A percentile compares a stretch with the other conserved stretches of the same genome.
These are phyloP conservation scores for Tuctoria greenei DNA, from an alignment of 176 grass and related monocot species.

Conservation along the genomic window DNA sequence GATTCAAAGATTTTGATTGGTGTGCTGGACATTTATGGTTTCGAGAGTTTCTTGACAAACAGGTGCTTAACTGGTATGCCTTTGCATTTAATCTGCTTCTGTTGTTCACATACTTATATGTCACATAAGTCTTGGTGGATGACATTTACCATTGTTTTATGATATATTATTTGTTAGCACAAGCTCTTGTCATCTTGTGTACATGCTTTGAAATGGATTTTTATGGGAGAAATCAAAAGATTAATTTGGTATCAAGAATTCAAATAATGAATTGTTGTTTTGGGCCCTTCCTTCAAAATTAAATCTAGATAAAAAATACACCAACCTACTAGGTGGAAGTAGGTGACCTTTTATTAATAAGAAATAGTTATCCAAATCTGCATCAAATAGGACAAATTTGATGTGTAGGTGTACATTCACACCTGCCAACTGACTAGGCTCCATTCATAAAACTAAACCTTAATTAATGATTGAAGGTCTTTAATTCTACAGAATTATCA, in stretches of 20 bases:
- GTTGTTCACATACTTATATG: slow-evolving; percentile 30
- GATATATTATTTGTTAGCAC: slow-evolving; percentile 6
- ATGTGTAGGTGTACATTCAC: neutral
- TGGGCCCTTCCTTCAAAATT: neutral
- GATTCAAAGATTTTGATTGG: slow-evolving; percentile 95
- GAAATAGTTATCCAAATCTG: neutral
- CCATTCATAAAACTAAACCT: neutral
- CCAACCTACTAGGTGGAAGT: neutral
- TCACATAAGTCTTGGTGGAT: slow-evolving; percentile 27
- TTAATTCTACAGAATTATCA: neutral
- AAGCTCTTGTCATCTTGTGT: neutral
- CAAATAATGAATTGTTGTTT: neutral
- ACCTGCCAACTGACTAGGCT: neutral
- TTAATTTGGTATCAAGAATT: neutral
- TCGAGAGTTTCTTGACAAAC: slow-evolving; percentile 99
- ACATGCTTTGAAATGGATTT: slow-evolving; percentile 1
- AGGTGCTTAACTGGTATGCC: slow-evolving; percentile 99
- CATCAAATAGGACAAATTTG: neutral
- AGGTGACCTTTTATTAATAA: neutral
- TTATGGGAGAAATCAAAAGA: neutral
- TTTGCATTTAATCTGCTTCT: slow-evolving; percentile 65
- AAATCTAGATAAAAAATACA: no score
- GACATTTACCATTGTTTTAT: slow-evolving; percentile 16
- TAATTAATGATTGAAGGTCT: neutral
- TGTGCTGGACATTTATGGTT: slow-evolving; percentile 98